Base-by-base conservation (phyloP, 345 rosid genomes). In the Eucalyptus camaldulensis region DNA sequence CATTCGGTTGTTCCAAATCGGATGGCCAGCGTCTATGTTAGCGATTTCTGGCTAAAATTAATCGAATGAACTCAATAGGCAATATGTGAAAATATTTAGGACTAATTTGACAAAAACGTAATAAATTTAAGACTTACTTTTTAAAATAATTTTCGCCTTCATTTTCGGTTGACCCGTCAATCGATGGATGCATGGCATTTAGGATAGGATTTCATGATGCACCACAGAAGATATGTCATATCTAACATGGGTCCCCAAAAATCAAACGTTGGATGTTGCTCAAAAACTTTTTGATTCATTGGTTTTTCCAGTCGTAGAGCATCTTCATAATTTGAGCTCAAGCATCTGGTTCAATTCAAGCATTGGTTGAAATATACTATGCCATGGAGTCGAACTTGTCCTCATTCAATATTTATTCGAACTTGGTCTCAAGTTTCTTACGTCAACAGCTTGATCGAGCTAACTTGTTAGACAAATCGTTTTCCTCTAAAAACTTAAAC, bases 11-110 rank as follows among this genome's bases (percentile, higher is more conserved):
- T 56, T 3, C 1, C 27, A 22, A 12, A 10, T 56, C 0, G 1
- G 62, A 56, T 21, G 27, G 6, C 6, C 6, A 9, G 0, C 0
- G 13, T 56, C 3, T 1, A 56, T 5, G 12, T 56, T 22, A 22
- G 0, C 6, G 3, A 56, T 56, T 56, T 56, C 3, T 22, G 0
- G 29, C 3, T 56, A 22, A 22, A 56, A 24, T 56, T 56, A 21
- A 21, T 21, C 5, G 22, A 24, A 56, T 56, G 12, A 22, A 56
- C 62, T 9, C 6, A 1, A 56, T 56, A 21, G 12, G 3, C 1
- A 22, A 56, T 22, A 56, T 0, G 1, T 9, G 27, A 21, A 24
- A 22, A 24, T 9, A 0, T 24, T 56, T 56, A 10, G 0, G 6
- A 56, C 1, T 56, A 10, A 56, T 24, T 56, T 24, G 6, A 0